Conservation (phyloP, 2,329 filamentous ascomycete genomes). For the Daldinia sp. region DNA sequence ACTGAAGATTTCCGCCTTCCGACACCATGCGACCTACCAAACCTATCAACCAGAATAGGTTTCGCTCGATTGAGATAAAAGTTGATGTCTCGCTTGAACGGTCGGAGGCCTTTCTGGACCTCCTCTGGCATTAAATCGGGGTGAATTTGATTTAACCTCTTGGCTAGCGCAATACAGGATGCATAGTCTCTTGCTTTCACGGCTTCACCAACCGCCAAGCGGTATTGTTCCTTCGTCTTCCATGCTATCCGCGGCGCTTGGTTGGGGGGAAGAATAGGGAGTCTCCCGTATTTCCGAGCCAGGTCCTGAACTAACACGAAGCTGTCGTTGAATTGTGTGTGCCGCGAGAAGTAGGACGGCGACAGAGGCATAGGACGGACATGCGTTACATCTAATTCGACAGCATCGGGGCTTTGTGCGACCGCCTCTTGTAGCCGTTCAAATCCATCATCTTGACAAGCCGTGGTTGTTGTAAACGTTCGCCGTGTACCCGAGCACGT, state of each 20-base stretch:
- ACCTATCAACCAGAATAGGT: conserved; percentile 76
- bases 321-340: conserved; percentile 87
- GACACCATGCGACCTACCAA: conserved; percentile 82
- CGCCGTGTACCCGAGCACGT: conserved; percentile 40
- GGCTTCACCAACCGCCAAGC: conserved; percentile 75
- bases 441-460: conserved; percentile 24
- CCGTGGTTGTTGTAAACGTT: conserved; percentile 40
- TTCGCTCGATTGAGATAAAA: conserved; percentile 73
- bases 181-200: conserved; percentile 84
- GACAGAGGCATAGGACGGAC: conserved; percentile 85
- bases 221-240: conserved; percentile 83
- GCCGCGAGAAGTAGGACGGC: conserved; percentile 93
- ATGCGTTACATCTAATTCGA: conserved; percentile 55
- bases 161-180: conserved; percentile 79
- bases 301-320: conserved; percentile 80
- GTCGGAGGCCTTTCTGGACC: conserved; percentile 72
- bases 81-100: conserved; percentile 82
- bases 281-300: conserved; percentile 75
- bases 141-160: conserved; percentile 86
- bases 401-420: conserved; percentile 27
- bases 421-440: conserved; percentile 19
- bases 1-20: conserved; percentile 89
- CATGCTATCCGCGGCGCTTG: conserved; percentile 82
- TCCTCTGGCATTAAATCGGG: conserved; percentile 79
- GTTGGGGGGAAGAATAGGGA: conserved; percentile 75